Evolutionary conservation across 345 rosid genomes (phyloP), one percentile per base, ranked within the genome.

Genomic region (Citrus medica): DNA sequence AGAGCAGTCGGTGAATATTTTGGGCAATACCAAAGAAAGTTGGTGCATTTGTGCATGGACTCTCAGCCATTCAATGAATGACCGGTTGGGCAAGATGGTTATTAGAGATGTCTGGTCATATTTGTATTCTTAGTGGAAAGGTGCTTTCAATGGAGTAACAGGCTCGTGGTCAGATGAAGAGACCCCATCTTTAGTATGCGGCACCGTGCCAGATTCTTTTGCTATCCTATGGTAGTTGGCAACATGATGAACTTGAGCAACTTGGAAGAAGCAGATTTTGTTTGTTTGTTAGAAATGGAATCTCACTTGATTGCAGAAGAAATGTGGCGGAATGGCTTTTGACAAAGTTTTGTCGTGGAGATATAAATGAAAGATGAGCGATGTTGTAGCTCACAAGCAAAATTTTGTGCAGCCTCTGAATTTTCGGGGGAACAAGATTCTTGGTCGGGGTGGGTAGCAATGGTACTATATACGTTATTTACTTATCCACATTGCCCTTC

Each of bases 11-110:
- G 89, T 74, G 98, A 96, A 84, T 92, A 88, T 78, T 94, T 83
- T 82, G 96, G 93, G 62, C 91, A 96, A 77, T 96, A 94, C 78
- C 98, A 96, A 82, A 91, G 91, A 80, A 96, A 91, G 85, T 76
- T 92, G 87, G 95, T 94, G 76, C 99, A 94, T 82, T 87, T 94
- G 51, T 96, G 98, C 88, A 88, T 95, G 98, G 99, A 95, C 78
- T 82, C 91, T 1, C 91, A 86, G 71, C 98, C 97, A 7, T 88
- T 84, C 80, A 75, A 88, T 8, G 97, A 93, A 74, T 93, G 78
- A 89, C n/a, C 22, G 12, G 59, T 61, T 25, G 28, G 66, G 5
- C 25, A 12, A 33, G 65, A 33, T 65, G 5, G 16, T 8, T n/a
- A 58, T 24, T 28, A 21, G 38, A 73, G 51, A 35, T 63, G 53